phyloP scores from a whole-genome alignment of 2,329 filamentous ascomycete species.

The Colletotrichum spaethianum region DNA sequence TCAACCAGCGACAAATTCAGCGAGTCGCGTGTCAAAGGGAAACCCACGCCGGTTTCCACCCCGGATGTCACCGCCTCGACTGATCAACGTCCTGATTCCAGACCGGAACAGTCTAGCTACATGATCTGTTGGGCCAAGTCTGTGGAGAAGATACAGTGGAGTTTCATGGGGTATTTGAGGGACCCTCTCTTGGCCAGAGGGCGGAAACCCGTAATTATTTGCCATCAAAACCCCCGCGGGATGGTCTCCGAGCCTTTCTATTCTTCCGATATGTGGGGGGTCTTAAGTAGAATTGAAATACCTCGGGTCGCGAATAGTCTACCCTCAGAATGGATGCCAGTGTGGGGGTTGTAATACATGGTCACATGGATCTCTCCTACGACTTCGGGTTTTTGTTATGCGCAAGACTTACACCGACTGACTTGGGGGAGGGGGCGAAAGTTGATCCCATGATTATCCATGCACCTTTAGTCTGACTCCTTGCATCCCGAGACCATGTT shows the following conservation, averaged over 20 bases:
- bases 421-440: conserved; percentile 10
- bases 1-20: conserved; percentile 29
- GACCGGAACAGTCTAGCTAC: conserved; percentile 12
- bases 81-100: conserved; percentile 25
- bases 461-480: background rate
- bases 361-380: background rate
- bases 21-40: conserved; percentile 19
- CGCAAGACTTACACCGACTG: conserved; percentile 22
- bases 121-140: conserved; percentile 25
- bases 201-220: conserved; percentile 1
- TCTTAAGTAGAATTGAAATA: conserved; percentile 6
- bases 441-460: conserved; percentile 27
- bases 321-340: conserved; percentile 4
- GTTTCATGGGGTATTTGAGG: conserved; percentile 26
- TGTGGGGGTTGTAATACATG: conserved; percentile 30
- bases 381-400: conserved; percentile 5
- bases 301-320: conserved; percentile 15
- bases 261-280: conserved; percentile 35
- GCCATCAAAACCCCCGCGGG: conserved; percentile 21
- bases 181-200: conserved; percentile 5
- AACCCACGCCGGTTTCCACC: conserved; percentile 34
- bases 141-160: conserved; percentile 38
- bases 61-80: conserved; percentile 32
- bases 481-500: background rate
- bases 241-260: conserved; percentile 9